Conservation (phyloP, 805 yeast genomes). For the Blastobotrys peoriensis region DNA sequence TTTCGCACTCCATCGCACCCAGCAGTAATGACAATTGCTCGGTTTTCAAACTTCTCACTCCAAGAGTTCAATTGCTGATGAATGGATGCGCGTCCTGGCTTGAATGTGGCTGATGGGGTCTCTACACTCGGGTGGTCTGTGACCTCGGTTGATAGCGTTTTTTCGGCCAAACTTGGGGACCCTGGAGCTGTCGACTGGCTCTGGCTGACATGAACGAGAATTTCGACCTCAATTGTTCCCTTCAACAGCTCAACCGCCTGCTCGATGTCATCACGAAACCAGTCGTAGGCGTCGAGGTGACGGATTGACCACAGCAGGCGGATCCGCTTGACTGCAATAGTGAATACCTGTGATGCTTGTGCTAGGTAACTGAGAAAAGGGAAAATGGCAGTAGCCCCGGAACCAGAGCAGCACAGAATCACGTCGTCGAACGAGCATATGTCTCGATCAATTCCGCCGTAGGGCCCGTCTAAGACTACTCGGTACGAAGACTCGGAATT, state of each 20-base stretch:
- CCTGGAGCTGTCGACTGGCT: not conserved
- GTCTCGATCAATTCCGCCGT: constrained; percentile 40
- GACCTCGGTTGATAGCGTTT: not conserved
- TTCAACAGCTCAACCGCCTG: constrained; percentile 4
- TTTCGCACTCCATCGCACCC: constrained; percentile 4
- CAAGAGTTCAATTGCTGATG: not conserved
- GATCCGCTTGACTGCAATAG: constrained; percentile 4
- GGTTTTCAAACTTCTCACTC: not conserved
- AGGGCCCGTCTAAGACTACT: constrained; percentile 42
- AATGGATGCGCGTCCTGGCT: too few relatives aligned
- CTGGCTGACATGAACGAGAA: constrained; percentile 1
- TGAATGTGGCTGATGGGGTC: too few relatives aligned
- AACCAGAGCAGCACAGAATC: constrained; percentile 38
- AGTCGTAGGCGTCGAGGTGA: constrained; percentile 5
- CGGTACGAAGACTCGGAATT: constrained; percentile 17
- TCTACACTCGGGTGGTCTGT: not conserved
- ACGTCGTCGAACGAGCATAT: constrained; percentile 38
- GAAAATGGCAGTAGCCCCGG: constrained; percentile 36
- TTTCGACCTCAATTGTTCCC: not conserved
- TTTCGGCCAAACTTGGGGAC: not conserved
- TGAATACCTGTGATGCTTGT: not conserved
- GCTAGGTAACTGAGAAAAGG: constrained; percentile 11
- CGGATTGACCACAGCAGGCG: constrained; percentile 16
- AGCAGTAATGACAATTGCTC: constrained; percentile 2
- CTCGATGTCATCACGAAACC: constrained; percentile 11